Conservation (phyloP, 352 stramenopile genomes). For the Phytopythium aichiense region DNA sequence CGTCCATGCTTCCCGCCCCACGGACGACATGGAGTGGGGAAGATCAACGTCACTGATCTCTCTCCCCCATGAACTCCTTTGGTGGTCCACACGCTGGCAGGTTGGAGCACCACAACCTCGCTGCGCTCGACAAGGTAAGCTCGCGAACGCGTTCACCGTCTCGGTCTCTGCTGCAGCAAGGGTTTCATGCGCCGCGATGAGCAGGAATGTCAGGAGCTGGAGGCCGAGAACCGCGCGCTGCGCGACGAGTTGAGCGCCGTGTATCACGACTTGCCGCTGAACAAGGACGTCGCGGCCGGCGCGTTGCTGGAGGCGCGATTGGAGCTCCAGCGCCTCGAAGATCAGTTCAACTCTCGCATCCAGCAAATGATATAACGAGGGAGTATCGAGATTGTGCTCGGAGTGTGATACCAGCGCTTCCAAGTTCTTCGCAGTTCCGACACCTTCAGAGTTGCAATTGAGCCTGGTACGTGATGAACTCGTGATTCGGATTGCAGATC, state of each 20-base stretch:
- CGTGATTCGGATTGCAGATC: too few species aligned
- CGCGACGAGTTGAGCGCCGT: slow-evolving; percentile 19
- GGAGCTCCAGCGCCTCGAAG: slow-evolving; percentile 37
- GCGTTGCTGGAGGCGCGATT: slow-evolving; percentile 25
- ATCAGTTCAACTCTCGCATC: slow-evolving; percentile 48
- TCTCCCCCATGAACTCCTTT: too few species aligned
- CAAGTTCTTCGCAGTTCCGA: neutral
- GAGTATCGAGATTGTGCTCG: neutral
- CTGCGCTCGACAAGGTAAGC: slow-evolving; percentile 22
- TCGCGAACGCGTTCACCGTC: too few species aligned
- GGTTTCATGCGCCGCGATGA: neutral
- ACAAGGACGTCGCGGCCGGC: slow-evolving; percentile 31
- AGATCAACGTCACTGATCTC: too few species aligned
- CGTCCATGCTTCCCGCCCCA: too few species aligned
- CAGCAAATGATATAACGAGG: slow-evolving; percentile 30
- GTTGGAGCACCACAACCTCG: slow-evolving; percentile 29
- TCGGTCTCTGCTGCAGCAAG: neutral
- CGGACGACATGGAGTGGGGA: too few species aligned
- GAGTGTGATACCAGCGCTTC: too few species aligned
- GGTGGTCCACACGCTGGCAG: slow-evolving; percentile 5
- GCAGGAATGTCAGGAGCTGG: slow-evolving; percentile 32
- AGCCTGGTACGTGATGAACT: too few species aligned
- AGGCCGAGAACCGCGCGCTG: slow-evolving; percentile 24
- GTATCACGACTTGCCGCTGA: slow-evolving; percentile 35
- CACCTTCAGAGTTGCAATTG: too few species aligned